Evolutionary conservation across 1,284 basidiomycete genomes (phyloP), one percentile per base, ranked within the genome.

Genomic region (Pseudozyma hubeiensis): DNA sequence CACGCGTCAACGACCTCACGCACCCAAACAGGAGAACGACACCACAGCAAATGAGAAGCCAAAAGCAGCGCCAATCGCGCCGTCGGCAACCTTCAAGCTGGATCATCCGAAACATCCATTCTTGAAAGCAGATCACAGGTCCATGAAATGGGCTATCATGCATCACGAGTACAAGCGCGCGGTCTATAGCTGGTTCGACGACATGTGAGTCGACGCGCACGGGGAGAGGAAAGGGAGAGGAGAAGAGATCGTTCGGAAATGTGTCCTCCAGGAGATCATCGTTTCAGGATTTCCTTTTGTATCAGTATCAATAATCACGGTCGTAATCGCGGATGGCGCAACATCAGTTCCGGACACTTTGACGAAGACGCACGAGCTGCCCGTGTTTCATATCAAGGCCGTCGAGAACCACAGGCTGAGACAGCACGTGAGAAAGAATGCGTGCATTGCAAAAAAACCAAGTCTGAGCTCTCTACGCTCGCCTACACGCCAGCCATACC

Each of bases 401-500:
- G 24, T 24, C 24, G 24, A 24, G 24, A 2, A 24, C 24, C 24
- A 24, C 24, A 24, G 24, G 24, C 24, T 24, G 35, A 37, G 14
- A 37, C 14, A 37, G 8, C 35, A 37, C 8, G 8, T 37, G 35
- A 37, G 10, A 37, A 24, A 24, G 24, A 24, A 24, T 24, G 24
- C 24, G 24, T 24, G 24, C 24, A 24, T 24, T 24, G 24, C 24
- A 24, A 24, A 24, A 24, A 24, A 24, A 24, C 35, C 35, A 37
- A 10, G 35, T 37, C 10, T 37, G 10, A 1, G 14, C 35, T 37
- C 14, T 37, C 14, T 37, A 9, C 14, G 14, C 35, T 41, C 11
- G 29, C 29, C 31, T 63, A 79, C 14, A 74, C 69, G 17, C 79
- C 77, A 33, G 71, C 66, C 79, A 82, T 80, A 29, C 81, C 80